Base-by-base conservation (phyloP, 2,329 filamentous ascomycete species). In the Phaeosphaeria sp. region DNA sequence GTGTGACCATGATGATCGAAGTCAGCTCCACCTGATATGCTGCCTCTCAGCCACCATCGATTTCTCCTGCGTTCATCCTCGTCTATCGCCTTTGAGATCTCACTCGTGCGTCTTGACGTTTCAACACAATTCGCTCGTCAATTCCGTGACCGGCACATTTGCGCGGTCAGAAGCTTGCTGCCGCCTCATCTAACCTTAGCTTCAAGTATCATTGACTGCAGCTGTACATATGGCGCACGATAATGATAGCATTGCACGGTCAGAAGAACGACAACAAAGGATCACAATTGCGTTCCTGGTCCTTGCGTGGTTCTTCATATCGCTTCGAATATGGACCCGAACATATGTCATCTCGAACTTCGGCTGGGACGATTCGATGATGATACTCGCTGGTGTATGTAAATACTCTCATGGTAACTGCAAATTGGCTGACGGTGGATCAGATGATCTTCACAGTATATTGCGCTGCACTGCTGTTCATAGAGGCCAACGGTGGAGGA, bases 281-380 rank as follows among this genome's bases (percentile, higher is more conserved):
- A 65, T 77, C 20, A 69, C 67, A 1, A 73, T 77, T 42, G 66
- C 65, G n/a, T 79, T 78, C 53, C 62, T 81, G 21, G 59, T 60
- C 2, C 51, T 77, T 1, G 63, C 78, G 20, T 81, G 78, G 74
- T 27, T 77, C 41, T 74, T 79, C 46, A 68, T 80, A 7, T 48
- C 69, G 1, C 64, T 80, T 7, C 70, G 79, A 39, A 66, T 77
- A 46, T 81, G 75, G 71, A 79, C 79, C 11, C 73, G 80, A 41
- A 71, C 70, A 1, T 67, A 64, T 30, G 61, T 81, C 25, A 77
- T 79, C 36, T 65, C 72, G 17, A 77, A 68, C 46, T 78, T 80
- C 54, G 79, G 80, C 2, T 79, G 77, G 75, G 80, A 82, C 54
- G 80, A 82, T 63, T 68, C 64, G 15, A 68, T 72, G 1, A 79